Percentiles rank a stretch among this genome's conserved stretches.
Conservation (phyloP, 192 early-diverging fungal species). For the Coemansia sp. region DNA sequence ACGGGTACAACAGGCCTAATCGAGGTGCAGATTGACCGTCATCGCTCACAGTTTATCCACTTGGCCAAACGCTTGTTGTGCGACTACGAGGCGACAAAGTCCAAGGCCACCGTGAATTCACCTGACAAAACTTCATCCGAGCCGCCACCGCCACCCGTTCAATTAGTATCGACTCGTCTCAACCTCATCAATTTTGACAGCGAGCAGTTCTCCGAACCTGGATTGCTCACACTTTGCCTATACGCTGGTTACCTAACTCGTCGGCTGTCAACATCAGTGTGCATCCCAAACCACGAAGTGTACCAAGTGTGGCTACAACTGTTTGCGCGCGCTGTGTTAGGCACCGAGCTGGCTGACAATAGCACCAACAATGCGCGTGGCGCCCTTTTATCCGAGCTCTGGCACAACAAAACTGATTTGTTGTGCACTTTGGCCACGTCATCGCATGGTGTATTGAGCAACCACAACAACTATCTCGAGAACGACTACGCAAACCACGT, state of each 20-base stretch:
- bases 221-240: constrained; percentile 23
- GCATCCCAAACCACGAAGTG: constrained; percentile 38
- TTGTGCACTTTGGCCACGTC: constrained; percentile 20
- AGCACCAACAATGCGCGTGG: constrained; percentile 25
- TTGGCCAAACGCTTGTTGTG: constrained; percentile 11
- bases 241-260: constrained; percentile 26
- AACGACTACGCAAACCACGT: constrained; percentile 46
- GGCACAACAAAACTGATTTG: constrained; percentile 20
- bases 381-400: constrained; percentile 22
- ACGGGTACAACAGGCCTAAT: constrained; percentile 19
- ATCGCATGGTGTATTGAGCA: constrained; percentile 37
- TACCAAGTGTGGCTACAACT: constrained; percentile 23
- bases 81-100: constrained; percentile 12
- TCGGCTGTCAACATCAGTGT: constrained; percentile 11
- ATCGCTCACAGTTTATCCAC: constrained; percentile 10
- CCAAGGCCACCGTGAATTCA: neutral
- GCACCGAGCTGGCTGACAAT: constrained; percentile 18
- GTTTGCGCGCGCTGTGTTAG: constrained; percentile 27
- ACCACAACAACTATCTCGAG: constrained; percentile 33
- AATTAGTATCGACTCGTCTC: neutral
- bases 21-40: constrained; percentile 14
- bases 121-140: neutral
- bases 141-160: constrained; percentile 3
- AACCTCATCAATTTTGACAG: constrained; percentile 14
- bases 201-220: constrained; percentile 22